These are phyloP conservation scores for Verticillium klebahnii DNA, from an alignment of 2,329 filamentous ascomycete genomes.

Conservation along the genomic window DNA sequence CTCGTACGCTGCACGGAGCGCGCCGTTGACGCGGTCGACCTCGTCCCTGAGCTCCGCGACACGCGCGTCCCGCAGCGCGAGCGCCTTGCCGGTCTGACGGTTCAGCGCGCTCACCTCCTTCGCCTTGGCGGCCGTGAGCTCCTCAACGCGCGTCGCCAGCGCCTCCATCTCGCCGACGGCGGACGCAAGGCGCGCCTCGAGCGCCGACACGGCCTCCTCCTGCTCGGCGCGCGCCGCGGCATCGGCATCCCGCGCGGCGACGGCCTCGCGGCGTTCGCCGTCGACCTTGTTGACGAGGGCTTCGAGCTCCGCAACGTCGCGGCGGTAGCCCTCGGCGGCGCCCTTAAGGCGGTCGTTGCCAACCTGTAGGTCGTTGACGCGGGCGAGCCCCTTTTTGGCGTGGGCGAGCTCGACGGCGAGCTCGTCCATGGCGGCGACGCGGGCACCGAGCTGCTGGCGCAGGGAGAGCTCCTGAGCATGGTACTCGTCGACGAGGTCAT, in stretches of 20 bases:
- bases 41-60: constrained; percentile 44
- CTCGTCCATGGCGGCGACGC: constrained; percentile 46
- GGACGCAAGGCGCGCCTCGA: constrained; percentile 39
- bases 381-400: constrained; percentile 25
- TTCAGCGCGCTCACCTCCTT: constrained; percentile 29
- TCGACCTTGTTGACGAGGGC: constrained; percentile 45
- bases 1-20: constrained; percentile 42
- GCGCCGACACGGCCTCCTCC: constrained; percentile 29
- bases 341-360: constrained; percentile 45
- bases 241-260: constrained; percentile 17
- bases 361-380: constrained; percentile 44
- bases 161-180: constrained; percentile 32
- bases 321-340: constrained; percentile 47
- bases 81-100: constrained; percentile 36
- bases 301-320: constrained; percentile 52
- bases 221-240: constrained; percentile 26
- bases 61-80: constrained; percentile 46
- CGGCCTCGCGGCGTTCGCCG: constrained; percentile 24
- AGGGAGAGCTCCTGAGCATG: constrained; percentile 51
- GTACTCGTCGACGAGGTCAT: constrained; percentile 56
- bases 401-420: constrained; percentile 37
- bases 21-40: constrained; percentile 39
- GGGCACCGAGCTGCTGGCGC: constrained; percentile 50
- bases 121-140: constrained; percentile 27
- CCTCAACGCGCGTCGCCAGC: constrained; percentile 33